Evolutionary conservation across 768 basidiomycete species (phyloP).

Genomic region (Gelatoporia subvermispora): DNA sequence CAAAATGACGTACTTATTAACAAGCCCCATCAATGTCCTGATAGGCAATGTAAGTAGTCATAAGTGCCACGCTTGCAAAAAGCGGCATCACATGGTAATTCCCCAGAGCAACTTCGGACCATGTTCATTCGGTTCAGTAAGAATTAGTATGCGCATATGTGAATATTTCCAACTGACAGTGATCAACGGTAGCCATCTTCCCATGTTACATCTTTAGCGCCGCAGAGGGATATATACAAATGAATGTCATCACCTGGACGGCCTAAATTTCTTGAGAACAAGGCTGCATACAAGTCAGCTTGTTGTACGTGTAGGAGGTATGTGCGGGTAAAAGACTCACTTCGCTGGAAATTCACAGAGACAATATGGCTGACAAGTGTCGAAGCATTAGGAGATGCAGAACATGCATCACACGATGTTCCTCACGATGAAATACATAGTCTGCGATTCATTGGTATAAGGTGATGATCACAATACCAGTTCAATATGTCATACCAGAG

Average conservation of each 20-base stretch:
- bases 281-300: slow-evolving; percentile 21
- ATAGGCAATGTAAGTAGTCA: neutral
- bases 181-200: slow-evolving; percentile 63
- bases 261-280: slow-evolving; percentile 56
- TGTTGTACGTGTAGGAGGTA: neutral
- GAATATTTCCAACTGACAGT: slow-evolving; percentile 36
- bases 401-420: neutral
- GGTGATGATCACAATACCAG: neutral
- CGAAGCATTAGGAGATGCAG: neutral
- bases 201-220: neutral
- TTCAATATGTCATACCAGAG: slow-evolving; percentile 39
- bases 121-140: neutral
- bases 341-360: slow-evolving; percentile 65
- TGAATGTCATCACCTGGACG: slow-evolving; percentile 41
- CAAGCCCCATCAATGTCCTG: slow-evolving; percentile 63
- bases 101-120: slow-evolving; percentile 54
- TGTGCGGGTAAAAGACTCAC: slow-evolving; percentile 28
- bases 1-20: slow-evolving; percentile 43
- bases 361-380: slow-evolving; percentile 41
- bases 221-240: neutral
- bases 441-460: slow-evolving; percentile 28
- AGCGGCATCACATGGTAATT: slow-evolving; percentile 43
- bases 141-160: too few species aligned
- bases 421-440: slow-evolving; percentile 64
- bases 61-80: neutral